These are phyloP conservation scores for Onygenales sp. DNA, from an alignment of 2,329 filamentous ascomycete genomes.

Conservation along the genomic window DNA sequence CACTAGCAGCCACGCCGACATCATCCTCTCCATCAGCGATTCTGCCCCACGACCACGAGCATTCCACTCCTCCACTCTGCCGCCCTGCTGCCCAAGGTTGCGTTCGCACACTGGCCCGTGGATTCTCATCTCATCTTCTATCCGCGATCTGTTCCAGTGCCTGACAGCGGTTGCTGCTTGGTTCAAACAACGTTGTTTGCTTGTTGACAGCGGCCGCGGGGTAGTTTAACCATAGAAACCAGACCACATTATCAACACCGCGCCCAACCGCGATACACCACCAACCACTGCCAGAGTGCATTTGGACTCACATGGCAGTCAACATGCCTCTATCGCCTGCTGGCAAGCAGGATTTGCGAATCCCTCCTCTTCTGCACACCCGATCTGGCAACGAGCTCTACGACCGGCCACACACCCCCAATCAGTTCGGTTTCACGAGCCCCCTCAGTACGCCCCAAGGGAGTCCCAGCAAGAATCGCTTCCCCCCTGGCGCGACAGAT, in stretches of 20 bases:
- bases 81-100: background rate
- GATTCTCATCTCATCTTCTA: background rate
- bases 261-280: background rate
- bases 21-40: too few species aligned
- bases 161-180: background rate
- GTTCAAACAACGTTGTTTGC: background rate
- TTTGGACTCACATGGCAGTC: conserved; percentile 21
- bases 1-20: too few species aligned
- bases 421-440: conserved; percentile 37
- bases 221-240: background rate
- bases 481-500: conserved; percentile 39
- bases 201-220: background rate
- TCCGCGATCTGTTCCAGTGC: background rate
- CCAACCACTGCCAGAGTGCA: background rate
- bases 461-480: conserved; percentile 41
- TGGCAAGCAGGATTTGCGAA: conserved; percentile 25
- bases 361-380: conserved; percentile 40
- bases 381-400: conserved; percentile 38
- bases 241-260: background rate
- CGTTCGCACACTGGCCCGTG: background rate
- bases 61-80: too few species aligned
- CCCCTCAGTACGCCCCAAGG: conserved; percentile 40
- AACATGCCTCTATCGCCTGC: conserved; percentile 23
- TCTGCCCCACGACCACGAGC: too few species aligned
- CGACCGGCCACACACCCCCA: conserved; percentile 38